Conservation (phyloP, 345 rosid genomes). For the Eucalyptus erythrocorys region DNA sequence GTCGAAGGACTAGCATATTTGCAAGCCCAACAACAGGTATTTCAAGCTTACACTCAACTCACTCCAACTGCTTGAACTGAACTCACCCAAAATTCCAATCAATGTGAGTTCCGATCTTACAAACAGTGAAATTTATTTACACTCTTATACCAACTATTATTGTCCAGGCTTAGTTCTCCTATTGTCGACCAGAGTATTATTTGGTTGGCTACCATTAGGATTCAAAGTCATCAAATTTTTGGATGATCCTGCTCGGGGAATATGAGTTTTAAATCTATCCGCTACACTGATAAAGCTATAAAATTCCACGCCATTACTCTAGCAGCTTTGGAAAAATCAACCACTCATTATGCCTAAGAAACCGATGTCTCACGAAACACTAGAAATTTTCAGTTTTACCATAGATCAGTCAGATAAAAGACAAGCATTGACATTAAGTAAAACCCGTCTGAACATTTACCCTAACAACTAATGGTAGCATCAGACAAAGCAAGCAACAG, state of each 20-base stretch:
- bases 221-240: not conserved
- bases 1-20: not conserved
- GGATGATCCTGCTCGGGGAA: not conserved
- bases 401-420: not conserved
- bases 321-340: not conserved
- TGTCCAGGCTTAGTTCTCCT: not conserved
- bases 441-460: not conserved
- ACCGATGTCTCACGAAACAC: not conserved
- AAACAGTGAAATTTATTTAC: not conserved
- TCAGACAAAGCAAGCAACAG: not conserved
- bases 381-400: not conserved
- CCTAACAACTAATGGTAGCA: not conserved
- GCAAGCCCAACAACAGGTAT: not conserved
- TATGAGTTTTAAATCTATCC: not conserved
- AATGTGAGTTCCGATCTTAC: not conserved
- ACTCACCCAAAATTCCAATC: not conserved
- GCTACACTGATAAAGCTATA: not conserved
- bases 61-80: not conserved
- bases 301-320: not conserved
- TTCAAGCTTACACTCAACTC: not conserved
- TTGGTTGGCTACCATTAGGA: not conserved
- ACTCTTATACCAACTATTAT: not conserved
- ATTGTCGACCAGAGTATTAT: not conserved
- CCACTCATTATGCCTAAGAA: not conserved
- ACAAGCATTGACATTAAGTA: not conserved